These are phyloP conservation scores for Vigna mungo DNA, from an alignment of 306 rosid species.

Conservation along the genomic window DNA sequence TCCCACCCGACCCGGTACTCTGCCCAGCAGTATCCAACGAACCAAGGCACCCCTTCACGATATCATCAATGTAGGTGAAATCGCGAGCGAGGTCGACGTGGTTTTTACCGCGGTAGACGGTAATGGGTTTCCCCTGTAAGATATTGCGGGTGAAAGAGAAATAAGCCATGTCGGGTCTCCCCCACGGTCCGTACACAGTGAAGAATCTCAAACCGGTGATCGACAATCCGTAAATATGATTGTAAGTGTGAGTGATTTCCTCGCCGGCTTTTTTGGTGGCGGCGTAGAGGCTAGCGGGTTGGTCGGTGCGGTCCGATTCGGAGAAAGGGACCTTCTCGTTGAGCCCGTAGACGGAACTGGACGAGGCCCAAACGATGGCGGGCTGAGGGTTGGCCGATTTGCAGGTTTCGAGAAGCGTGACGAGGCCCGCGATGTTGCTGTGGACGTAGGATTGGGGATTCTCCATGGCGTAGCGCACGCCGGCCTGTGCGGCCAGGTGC, in stretches of 20 bases:
- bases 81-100: slow-evolving; percentile 80
- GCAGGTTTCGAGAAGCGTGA: slow-evolving; percentile 77
- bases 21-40: slow-evolving; percentile 76
- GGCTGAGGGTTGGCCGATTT: slow-evolving; percentile 84
- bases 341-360: slow-evolving; percentile 88
- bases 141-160: slow-evolving; percentile 79
- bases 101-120: slow-evolving; percentile 82
- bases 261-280: slow-evolving; percentile 96
- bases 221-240: slow-evolving; percentile 83
- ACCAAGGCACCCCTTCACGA: slow-evolving; percentile 82
- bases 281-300: slow-evolving; percentile 77
- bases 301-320: slow-evolving; percentile 78
- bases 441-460: slow-evolving; percentile 85
- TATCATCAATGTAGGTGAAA: slow-evolving; percentile 83
- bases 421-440: slow-evolving; percentile 91
- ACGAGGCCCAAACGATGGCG: slow-evolving; percentile 81
- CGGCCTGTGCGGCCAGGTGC: slow-evolving; percentile 97
- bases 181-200: slow-evolving; percentile 96
- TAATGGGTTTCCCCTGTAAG: slow-evolving; percentile 85
- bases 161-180: slow-evolving; percentile 94
- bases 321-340: slow-evolving; percentile 78
- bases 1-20: slow-evolving; percentile 93
- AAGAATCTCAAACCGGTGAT: slow-evolving; percentile 84
- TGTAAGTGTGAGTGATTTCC: slow-evolving; percentile 83
- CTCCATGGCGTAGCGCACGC: slow-evolving; percentile 91